Base-by-base conservation (phyloP, 306 rosid species). In the Quercus rubra region DNA sequence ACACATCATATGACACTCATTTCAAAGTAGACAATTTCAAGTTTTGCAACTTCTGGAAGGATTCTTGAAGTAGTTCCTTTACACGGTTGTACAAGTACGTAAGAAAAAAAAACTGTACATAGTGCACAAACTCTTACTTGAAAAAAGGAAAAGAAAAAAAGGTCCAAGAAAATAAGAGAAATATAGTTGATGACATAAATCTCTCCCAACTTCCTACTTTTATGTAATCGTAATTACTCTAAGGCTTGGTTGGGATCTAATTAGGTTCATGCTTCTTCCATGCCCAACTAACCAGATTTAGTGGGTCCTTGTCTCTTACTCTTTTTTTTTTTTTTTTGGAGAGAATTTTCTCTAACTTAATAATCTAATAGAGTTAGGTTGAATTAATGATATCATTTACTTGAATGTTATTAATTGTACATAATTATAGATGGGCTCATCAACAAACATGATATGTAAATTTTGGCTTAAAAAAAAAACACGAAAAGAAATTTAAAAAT, bases 231-330 rank as follows among this genome's bases (percentile, higher is more conserved):
- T 75, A 18, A 70, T 79, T 68, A 74, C 79, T 76, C 74, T 70
- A 38, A 78, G 73, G 55, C 27, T 19, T 57, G 35, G 75, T 19
- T 63, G 54, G 73, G 35, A 66, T 27, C 66, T 64, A 61, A 70
- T 74, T 76, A 82, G 56, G 58, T 51, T 79, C 90, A 81, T 79
- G 76, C 80, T 81, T 82, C 73, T 51, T 10, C 35, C 55, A 73
- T 74, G 85, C 78, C 78, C 83, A 85, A 81, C 87, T 30, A 88
- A 81, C 89, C 77, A 61, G 84, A 87, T 90, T 79, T 41, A 77
- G 89, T 77, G 89, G 85, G 82, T 77, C 92, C 87, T 63, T 18
- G 55, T 77, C 59, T 41, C 55, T 68, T 38, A 38, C 46, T 7
- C 1, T 1, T 7, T 8, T 2, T 41, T 38, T 38, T 6, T 38